Evolutionary conservation across 148 eudicot genomes (phyloP).

Genomic region (Rhododendron mucronatum): DNA sequence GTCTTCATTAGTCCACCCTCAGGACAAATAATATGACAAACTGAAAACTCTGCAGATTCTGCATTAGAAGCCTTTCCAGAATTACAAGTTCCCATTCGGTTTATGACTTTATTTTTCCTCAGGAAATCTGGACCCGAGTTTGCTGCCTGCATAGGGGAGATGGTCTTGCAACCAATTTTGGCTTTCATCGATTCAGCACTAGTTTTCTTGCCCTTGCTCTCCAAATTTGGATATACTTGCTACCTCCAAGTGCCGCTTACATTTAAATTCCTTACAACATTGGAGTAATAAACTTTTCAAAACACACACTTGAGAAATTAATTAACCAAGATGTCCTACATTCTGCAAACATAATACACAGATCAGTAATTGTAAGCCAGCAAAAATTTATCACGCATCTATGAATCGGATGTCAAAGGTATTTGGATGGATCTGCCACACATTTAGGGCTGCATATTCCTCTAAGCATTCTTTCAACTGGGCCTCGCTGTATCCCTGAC

Average conservation of each 20-base stretch:
- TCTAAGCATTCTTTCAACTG: conserved; percentile 92
- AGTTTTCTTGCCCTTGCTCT: neutral
- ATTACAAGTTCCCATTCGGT: neutral
- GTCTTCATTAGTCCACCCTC: neutral
- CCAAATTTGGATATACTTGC: neutral
- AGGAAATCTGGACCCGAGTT: neutral
- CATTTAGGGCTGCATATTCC: conserved; percentile 93
- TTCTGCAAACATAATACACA: neutral
- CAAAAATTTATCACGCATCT: conserved; percentile 48
- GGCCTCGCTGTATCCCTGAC: conserved; percentile 97
- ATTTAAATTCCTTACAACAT: neutral
- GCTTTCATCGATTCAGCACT: neutral
- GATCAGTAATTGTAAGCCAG: neutral
- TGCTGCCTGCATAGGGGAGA: neutral
- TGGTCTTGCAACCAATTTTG: neutral
- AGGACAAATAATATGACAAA: neutral
- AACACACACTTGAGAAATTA: neutral
- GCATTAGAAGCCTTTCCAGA: neutral
- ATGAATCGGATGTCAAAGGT: conserved; percentile 88
- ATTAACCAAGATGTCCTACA: neutral
- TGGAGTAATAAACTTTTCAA: neutral
- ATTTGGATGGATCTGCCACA: conserved; percentile 98
- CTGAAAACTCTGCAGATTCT: neutral
- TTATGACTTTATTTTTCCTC: neutral
- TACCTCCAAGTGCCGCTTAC: neutral